Evolutionary conservation across 1,284 basidiomycete species (phyloP).

Genomic region (Tilletia indica): DNA sequence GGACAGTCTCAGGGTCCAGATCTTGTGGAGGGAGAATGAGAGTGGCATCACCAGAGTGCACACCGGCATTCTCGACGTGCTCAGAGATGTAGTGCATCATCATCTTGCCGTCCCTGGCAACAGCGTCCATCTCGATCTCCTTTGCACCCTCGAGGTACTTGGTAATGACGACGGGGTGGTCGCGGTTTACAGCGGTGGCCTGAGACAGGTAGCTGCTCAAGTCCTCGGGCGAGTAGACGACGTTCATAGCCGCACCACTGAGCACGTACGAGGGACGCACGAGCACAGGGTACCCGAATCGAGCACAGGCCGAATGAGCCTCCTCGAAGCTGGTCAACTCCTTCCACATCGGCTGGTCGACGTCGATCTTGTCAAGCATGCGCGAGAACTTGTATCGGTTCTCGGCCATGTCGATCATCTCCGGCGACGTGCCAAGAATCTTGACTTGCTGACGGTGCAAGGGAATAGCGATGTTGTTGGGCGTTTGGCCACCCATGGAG

Average conservation of each 20-base stretch:
- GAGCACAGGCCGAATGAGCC: constrained; percentile 62
- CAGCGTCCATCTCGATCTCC: constrained; percentile 99
- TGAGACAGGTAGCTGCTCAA: constrained; percentile 86
- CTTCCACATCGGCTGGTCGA: constrained; percentile 96
- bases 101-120: constrained; percentile 94
- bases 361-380: constrained; percentile 91
- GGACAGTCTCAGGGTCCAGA: constrained; percentile 90
- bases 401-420: constrained; percentile 99
- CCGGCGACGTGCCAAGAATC: constrained; percentile 95
- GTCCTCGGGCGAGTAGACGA: constrained; percentile 89
- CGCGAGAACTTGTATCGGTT: constrained; percentile 99
- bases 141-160: constrained; percentile 99
- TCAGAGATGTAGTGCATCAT: constrained; percentile 99
- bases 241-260: constrained; percentile 98
- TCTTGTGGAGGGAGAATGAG: constrained; percentile 97
- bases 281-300: constrained; percentile 80
- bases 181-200: constrained; percentile 93
- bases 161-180: constrained; percentile 96
- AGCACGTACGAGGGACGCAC: constrained; percentile 97
- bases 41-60: constrained; percentile 95
- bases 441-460: constrained; percentile 93
- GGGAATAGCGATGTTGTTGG: constrained; percentile 95
- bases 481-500: constrained; percentile 97
- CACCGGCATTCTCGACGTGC: constrained; percentile 98
- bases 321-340: constrained; percentile 88